Base-by-base conservation (phyloP, 2,329 filamentous ascomycete genomes). In the Sclerotinia nivalis region DNA sequence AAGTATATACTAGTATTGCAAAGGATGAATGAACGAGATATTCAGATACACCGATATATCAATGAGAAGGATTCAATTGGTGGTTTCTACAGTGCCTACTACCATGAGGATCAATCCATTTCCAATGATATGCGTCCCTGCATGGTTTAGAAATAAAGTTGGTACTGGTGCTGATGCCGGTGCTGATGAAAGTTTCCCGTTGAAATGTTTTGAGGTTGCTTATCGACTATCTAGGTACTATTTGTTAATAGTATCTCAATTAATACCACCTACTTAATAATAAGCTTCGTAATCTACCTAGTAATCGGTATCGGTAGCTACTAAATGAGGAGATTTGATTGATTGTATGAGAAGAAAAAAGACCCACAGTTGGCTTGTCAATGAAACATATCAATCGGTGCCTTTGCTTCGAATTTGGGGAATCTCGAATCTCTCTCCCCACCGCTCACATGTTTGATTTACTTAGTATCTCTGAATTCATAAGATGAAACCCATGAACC, bases 51-150 rank as follows among this genome's bases (percentile, higher is more conserved):
- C 40, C 40, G 40, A 43, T 43, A 43, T 43, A 43, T 43, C 12
- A 43, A 43, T 43, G 40, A 43, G 6, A 43, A 43, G 13, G 40
- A 43, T 43, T 15, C 40, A 15, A 43, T 43, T 43, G 40, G 40
- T 43, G 40, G 2, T 43, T 15, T 43, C 13, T 43, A 43, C 13
- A 43, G 40, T 22, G 10, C 9, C 28, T 5, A n/a, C 8, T 13
- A 18, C 20, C 0, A 13, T 18, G 7, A 18, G 12, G 15, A 10
- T 59, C 7, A 43, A 43, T n/a, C 56, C 37, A 22, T 28, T n/a
- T 28, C 31, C 15, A 59, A 59, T 59, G 56, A 59, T 43, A 22
- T 59, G 37, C 56, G 56, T 58, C 55, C 55, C 55, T 58, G 22
- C 55, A 58, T 58, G 56, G 56, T 10, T 25, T 18, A 40, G 34